phyloP scores from a whole-genome alignment of 331 rosid genomes.

The Acacia pycnantha region DNA sequence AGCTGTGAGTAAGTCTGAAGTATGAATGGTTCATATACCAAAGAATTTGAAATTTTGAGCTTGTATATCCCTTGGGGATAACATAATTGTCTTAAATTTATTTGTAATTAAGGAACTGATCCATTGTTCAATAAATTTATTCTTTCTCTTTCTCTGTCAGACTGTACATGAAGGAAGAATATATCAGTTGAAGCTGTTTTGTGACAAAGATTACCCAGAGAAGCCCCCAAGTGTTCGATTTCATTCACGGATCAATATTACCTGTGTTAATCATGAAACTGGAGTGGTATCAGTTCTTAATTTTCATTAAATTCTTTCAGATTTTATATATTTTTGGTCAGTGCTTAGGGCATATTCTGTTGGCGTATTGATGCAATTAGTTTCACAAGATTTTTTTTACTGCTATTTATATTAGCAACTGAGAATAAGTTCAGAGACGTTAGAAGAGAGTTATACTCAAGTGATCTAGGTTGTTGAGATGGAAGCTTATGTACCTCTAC shows the following conservation, averaged over 20 bases:
- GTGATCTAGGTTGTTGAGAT: not conserved
- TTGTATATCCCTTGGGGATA: not conserved
- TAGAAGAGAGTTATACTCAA: not conserved
- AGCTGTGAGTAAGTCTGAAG: not conserved
- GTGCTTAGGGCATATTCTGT: not conserved
- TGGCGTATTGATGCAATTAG: not conserved
- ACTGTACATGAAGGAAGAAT: constrained; percentile 54
- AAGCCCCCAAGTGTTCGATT: constrained; percentile 55
- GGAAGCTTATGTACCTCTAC: not conserved
- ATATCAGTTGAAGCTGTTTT: constrained; percentile 52
- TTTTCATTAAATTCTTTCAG: constrained; percentile 4
- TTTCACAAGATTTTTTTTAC: not conserved
- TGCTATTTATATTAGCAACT: not conserved
- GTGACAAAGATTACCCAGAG: constrained; percentile 54
- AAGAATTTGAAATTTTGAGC: not conserved
- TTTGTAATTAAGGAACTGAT: not conserved
- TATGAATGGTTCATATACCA: not conserved
- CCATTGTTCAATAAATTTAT: not conserved
- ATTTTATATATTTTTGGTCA: not conserved
- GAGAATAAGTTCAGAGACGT: not conserved
- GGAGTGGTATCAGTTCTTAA: constrained; percentile 41
- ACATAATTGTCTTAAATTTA: not conserved
- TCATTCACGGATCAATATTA: constrained; percentile 49
- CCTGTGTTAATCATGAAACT: constrained; percentile 53
- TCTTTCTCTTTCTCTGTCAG: constrained; percentile 24